A percentile compares a stretch with the other conserved stretches of the same genome.
Conservation (phyloP, 768 basidiomycete species). For the Russula compacta region DNA sequence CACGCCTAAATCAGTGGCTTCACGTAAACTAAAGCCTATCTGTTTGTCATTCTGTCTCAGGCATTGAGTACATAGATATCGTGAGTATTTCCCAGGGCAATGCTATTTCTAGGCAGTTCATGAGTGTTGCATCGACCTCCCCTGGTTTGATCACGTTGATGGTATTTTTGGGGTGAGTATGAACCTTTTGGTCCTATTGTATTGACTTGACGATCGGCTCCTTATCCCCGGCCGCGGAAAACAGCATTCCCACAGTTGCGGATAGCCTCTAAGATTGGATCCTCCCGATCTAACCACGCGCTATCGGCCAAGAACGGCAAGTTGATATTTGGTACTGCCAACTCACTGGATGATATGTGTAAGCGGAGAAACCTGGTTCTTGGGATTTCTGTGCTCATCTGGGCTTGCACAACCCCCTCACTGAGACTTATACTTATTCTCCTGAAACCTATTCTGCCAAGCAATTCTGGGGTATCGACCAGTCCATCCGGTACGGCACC, state of each 20-base stretch:
- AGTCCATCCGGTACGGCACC: slow-evolving; percentile 26
- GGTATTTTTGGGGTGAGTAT: slow-evolving; percentile 52
- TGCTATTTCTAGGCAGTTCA: slow-evolving; percentile 46
- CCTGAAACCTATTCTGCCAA: slow-evolving; percentile 28
- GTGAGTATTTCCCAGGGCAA: slow-evolving; percentile 45
- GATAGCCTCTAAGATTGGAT: slow-evolving; percentile 28
- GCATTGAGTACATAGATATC: slow-evolving; percentile 35
- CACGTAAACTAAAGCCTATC: neutral
- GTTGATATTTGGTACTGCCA: slow-evolving; percentile 30
- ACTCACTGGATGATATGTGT: slow-evolving; percentile 27
- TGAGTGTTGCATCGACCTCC: slow-evolving; percentile 47
- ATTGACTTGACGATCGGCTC: slow-evolving; percentile 41
- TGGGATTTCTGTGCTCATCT: neutral
- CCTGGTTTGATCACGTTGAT: slow-evolving; percentile 41
- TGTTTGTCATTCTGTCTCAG: slow-evolving; percentile 1
- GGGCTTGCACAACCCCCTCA: slow-evolving; percentile 22
- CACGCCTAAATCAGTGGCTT: neutral
- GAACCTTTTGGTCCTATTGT: slow-evolving; percentile 29
- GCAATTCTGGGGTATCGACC: slow-evolving; percentile 29
- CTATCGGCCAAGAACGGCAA: slow-evolving; percentile 26
- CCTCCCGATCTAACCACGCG: slow-evolving; percentile 17
- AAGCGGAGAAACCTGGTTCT: neutral
- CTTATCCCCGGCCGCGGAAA: slow-evolving; percentile 19
- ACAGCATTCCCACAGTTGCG: slow-evolving; percentile 45
- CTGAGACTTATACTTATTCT: too few species aligned